Evolutionary conservation across 768 basidiomycete genomes (phyloP), one percentile per base, ranked within the genome.

Genomic region (Amanita inopinata): DNA sequence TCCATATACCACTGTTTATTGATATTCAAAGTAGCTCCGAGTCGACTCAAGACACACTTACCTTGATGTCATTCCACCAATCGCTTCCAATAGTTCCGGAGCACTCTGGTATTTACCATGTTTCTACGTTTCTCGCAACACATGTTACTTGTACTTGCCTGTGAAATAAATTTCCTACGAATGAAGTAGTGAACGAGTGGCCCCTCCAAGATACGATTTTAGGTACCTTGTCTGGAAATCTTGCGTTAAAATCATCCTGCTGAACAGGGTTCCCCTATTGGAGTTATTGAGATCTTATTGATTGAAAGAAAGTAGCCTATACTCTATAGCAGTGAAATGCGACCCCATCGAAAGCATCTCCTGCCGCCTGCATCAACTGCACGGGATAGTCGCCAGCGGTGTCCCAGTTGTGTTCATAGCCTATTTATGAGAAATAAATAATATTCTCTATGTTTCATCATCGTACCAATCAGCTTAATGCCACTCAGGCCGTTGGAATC

Each of bases 21-120:
- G 28, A 23, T 11, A 25, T 33, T 27, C 37, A 38, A 35, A 40
- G 33, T 32, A 22, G 40, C 10, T n/a, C 17, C 6, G n/a, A 37
- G 18, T 14, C 6, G 18, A 38, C 10, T 6, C 15, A 12, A 10
- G 14, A 36, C 45, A 9, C 38, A 31, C 49, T 28, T 60, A 76
- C 81, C 70, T 86, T 86, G 58, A 85, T 78, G 49, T 85, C 81
- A 36, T 62, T 66, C 84, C 83, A 88, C 83, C 82, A 86, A 53
- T 85, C 80, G 6, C 71, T 71, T 8, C 80, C 79, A 41, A 73
- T 58, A 0, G 69, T 74, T 4, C 83, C 82, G 0, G 74, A 59
- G 53, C 84, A 85, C 56, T 86, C 83, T 51, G 62, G 10, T 20
- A 42, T 11, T 27, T 10, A 32, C 10, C 8, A n/a, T 33, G 15